phyloP scores from a whole-genome alignment of 352 stramenopile genomes.

The Globisporangium paddicum region DNA sequence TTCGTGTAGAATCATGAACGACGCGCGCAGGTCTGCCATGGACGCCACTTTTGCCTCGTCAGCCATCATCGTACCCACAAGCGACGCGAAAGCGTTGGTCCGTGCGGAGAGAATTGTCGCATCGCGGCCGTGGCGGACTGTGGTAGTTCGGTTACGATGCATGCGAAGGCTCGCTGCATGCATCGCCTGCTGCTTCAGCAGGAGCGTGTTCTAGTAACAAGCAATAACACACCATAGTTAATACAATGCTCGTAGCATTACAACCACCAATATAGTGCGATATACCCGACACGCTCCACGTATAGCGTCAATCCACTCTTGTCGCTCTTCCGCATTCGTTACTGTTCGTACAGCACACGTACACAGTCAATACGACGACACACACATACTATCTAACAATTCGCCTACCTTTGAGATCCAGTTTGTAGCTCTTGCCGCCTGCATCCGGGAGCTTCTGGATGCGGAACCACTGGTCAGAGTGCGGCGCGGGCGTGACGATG shows the following conservation, averaged over 20 bases:
- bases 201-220: slow-evolving; percentile 10
- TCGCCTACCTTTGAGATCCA: slow-evolving; percentile 62
- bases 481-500: slow-evolving; percentile 39
- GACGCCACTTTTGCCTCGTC: slow-evolving; percentile 10
- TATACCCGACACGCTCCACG: slow-evolving; percentile 44
- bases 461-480: slow-evolving; percentile 58
- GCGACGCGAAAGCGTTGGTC: background rate
- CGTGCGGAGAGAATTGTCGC: slow-evolving; percentile 22
- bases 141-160: slow-evolving; percentile 14
- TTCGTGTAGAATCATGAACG: slow-evolving; percentile 70
- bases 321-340: slow-evolving; percentile 34
- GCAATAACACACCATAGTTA: background rate
- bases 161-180: slow-evolving; percentile 14
- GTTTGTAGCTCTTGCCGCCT: slow-evolving; percentile 52
- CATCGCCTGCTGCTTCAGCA: slow-evolving; percentile 19
- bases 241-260: background rate
- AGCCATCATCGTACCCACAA: slow-evolving; percentile 8
- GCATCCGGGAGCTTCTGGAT: slow-evolving; percentile 47
- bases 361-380: background rate
- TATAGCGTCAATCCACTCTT: slow-evolving; percentile 58
- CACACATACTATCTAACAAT: background rate
- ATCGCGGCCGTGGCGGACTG: slow-evolving; percentile 25
- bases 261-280: background rate
- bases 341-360: slow-evolving; percentile 23
- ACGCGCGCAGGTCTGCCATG: slow-evolving; percentile 42